A percentile compares a stretch with the other conserved stretches of the same genome.
Conservation (phyloP, 106 monocot genomes). For the Dioscorea alata region DNA sequence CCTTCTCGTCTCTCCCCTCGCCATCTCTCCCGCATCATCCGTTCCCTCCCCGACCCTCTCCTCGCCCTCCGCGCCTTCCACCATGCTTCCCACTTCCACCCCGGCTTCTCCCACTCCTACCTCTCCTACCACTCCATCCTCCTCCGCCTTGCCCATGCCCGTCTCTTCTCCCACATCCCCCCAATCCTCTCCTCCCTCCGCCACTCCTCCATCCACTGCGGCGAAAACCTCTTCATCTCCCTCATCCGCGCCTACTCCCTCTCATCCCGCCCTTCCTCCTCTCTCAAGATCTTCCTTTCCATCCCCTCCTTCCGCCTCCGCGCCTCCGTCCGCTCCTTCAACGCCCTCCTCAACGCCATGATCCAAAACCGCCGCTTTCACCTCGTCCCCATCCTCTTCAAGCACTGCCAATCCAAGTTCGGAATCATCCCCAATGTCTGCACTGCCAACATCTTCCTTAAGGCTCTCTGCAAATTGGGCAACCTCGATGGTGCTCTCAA, state of each 20-base stretch:
- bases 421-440: conserved; percentile 60
- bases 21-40: conserved; percentile 52
- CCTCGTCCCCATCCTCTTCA: conserved; percentile 56
- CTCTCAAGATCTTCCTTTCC: conserved; percentile 32
- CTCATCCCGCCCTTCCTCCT: conserved; percentile 23
- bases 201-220: conserved; percentile 16
- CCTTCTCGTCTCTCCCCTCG: conserved; percentile 45
- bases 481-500: conserved; percentile 36
- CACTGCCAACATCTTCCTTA: conserved; percentile 68
- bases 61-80: conserved; percentile 48
- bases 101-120: conserved; percentile 38
- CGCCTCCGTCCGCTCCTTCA: conserved; percentile 67
- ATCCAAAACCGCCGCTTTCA: conserved; percentile 42
- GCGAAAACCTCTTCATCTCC: conserved; percentile 44
- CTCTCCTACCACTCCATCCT: conserved; percentile 38
- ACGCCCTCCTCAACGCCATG: conserved; percentile 80
- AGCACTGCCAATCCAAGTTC: conserved; percentile 30
- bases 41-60: conserved; percentile 27
- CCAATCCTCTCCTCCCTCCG: conserved; percentile 19
- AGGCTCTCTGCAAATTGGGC: conserved; percentile 47
- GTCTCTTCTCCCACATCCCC: conserved; percentile 33
- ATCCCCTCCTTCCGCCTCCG: conserved; percentile 41
- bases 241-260: conserved; percentile 40
- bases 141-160: conserved; percentile 26
- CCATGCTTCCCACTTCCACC: conserved; percentile 45